Percentiles rank a stretch among this genome's conserved stretches.
These are phyloP conservation scores for Phytophthora tubulina DNA, from an alignment of 352 stramenopile species.

Conservation along the genomic window DNA sequence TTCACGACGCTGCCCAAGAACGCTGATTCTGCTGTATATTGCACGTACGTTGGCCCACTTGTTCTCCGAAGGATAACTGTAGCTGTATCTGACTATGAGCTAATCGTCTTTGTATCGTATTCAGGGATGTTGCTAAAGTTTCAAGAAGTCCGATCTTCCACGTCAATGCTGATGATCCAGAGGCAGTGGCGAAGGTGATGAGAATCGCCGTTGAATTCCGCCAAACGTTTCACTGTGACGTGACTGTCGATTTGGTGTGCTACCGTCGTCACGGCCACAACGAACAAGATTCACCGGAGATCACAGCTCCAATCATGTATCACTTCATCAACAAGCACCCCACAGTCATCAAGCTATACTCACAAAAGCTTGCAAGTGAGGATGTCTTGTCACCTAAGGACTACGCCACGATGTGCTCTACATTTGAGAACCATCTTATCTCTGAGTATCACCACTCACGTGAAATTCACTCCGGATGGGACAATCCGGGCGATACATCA, in stretches of 20 bases:
- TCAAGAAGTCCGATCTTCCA: conserved; percentile 95
- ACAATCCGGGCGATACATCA: conserved; percentile 72
- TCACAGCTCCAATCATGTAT: conserved; percentile 93
- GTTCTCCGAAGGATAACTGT: background rate
- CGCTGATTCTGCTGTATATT: conserved; percentile 97
- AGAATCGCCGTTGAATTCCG: conserved; percentile 92
- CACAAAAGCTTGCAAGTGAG: conserved; percentile 71
- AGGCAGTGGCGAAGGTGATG: conserved; percentile 93
- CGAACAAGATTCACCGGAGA: conserved; percentile 93
- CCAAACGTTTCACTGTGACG: conserved; percentile 95
- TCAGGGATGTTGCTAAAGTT: conserved; percentile 97
- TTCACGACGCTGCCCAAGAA: conserved; percentile 99
- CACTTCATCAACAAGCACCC: conserved; percentile 90
- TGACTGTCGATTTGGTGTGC: conserved; percentile 99
- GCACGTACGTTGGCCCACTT: conserved; percentile 62
- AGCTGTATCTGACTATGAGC: conserved; percentile 17
- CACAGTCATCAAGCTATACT: conserved; percentile 82
- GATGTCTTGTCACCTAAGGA: conserved; percentile 61
- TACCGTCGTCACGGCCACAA: conserved; percentile 99
- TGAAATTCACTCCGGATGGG: conserved; percentile 76
- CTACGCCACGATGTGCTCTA: conserved; percentile 58
- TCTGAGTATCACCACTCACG: conserved; percentile 82
- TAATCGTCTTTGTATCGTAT: conserved; percentile 1
- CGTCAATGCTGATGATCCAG: conserved; percentile 98
- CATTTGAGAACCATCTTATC: conserved; percentile 73